Base-by-base conservation (phyloP, 1,284 basidiomycete genomes). In the Cystobasidiaceae sp. region DNA sequence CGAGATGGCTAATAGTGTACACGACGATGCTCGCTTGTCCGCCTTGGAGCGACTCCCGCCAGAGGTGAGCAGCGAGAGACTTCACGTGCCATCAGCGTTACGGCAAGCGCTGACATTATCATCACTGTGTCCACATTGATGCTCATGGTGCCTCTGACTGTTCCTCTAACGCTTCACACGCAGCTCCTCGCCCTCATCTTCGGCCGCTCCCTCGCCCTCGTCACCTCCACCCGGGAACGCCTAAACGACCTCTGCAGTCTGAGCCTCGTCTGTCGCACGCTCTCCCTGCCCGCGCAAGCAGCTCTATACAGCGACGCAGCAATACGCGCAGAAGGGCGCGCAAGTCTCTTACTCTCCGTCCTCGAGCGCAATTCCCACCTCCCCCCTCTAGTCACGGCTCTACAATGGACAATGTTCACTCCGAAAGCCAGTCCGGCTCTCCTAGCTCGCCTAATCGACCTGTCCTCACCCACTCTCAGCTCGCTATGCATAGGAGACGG, bases 221-320 rank as follows among this genome's bases (percentile, higher is more conserved):
- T 62, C 37, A 62, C 60, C 8, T 50, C 48, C 25, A 52, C 50
- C 21, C 49, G 60, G 30, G 60, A 62, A 39, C 33, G 60, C 9
- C 49, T 54, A 13, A 62, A 62, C 30, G 60, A 62, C 28, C 60
- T 62, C 49, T 62, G 17, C 30, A 41, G 49, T 7, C 27, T 62
- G 4, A 43, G 25, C 15, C 48, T 52, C 17, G 50, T 54, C 8
- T 62, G 60, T 39, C 19, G 30, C 1, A 32, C 60, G 19, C 45
- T 62, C 50, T 21, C 17, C 5, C 33, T 27, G 8, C 34, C 50
- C 28, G 60, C 60, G 9, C 60, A 62, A 41, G 39, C 49, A 41
- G 32, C 33, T 3, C 60, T 62, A 21, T 39, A 28, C 6, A 33
- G 50, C 34, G 39, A 52, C 32, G 60, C 41, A 11, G 32, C 39